Evolutionary conservation across 225 moss, liverwort and hornwort species (phyloP), one percentile per base, ranked within the genome.

Genomic region (Bryoerythrophyllum caledonicum): DNA sequence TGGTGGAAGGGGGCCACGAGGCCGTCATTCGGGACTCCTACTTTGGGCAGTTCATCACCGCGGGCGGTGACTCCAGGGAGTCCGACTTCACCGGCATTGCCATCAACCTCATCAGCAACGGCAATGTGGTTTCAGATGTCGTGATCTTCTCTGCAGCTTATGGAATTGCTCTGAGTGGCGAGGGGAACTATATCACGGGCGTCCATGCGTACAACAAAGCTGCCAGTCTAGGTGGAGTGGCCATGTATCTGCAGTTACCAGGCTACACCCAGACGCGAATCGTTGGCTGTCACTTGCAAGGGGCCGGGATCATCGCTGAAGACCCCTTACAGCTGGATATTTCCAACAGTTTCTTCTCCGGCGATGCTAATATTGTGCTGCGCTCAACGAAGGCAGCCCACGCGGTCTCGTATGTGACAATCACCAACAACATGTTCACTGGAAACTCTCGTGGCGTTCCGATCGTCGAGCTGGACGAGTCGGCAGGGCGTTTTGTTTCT

Each of bases 261-360:
- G 93, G 91, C 20, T 85, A 86, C 19, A 86, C 93, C 4, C 93
- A 91, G 74, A 93, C 91, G 11, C 85, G 93, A 35, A 91, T 93
- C 34, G 13, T 86, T n/a, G 86, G 89, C 41, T 88, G 85, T 76
- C 88, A 93, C 77, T 82, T 93, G 59, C 86, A 91, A 56, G 74
- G 69, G 2, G 84, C 90, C 14, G 91, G 93, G 14, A 91, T 93
- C 56, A 88, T 93, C 30, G 89, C 91, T 20, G 93, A 91, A 76
- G 90, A 91, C 63, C 93, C 93, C 15, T 72, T 91, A 1, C 91
- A 90, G 77, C 78, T 93, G 21, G 84, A 82, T 12, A 88, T 93
- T 4, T 86, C 85, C 4, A 64, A 81, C 78, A 93, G 87, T 54
- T 87, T 77, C 62, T 93, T 93, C 35, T 80, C 79, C 23, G 88